Base-by-base conservation (phyloP, 371 early-diverging fungal genomes). In the Cokeromyces recurvatus region DNA sequence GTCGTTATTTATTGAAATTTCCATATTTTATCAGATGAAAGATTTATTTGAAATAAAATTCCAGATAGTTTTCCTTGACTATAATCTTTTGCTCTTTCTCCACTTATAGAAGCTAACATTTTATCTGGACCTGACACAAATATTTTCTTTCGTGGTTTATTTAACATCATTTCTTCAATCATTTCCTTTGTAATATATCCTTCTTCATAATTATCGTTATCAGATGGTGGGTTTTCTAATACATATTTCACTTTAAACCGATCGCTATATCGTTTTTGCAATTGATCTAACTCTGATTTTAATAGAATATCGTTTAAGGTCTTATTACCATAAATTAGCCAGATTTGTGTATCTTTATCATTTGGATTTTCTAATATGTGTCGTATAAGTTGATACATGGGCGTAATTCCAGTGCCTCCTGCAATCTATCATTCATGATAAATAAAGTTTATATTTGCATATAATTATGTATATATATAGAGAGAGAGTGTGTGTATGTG, bases 381-480 rank as follows among this genome's bases (percentile, higher is more conserved):
- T 22, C 59, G 48, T 17, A 64, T 58, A 31, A 71, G 50, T 51
- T 68, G 68, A 46, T 62, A 65, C 91, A 92, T 92, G 39, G 96
- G 96, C 11, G 96, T 90, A 53, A 95, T 88, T 32, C 96, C 96
- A 32, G 98, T 88, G 15, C 99, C 98, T 47, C 96, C 59, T 16
- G 80, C 81, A 43, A 67, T 68, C 44, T 64, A 68, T 14, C 46
- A n/a, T n/a, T n/a, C n/a, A n/a, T n/a, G n/a, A n/a, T n/a, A n/a
- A n/a, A n/a, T n/a, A n/a, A n/a, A n/a, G n/a, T n/a, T n/a, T n/a
- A n/a, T n/a, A n/a, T n/a, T n/a, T n/a, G n/a, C n/a, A n/a, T n/a
- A n/a, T n/a, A n/a, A n/a, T n/a, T n/a, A n/a, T n/a, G n/a, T n/a
- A n/a, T n/a, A n/a, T n/a, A n/a, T n/a, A n/a, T n/a, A n/a, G n/a